phyloP scores from a whole-genome alignment of 2,329 filamentous ascomycete genomes.

The Mollisia scopiformis region DNA sequence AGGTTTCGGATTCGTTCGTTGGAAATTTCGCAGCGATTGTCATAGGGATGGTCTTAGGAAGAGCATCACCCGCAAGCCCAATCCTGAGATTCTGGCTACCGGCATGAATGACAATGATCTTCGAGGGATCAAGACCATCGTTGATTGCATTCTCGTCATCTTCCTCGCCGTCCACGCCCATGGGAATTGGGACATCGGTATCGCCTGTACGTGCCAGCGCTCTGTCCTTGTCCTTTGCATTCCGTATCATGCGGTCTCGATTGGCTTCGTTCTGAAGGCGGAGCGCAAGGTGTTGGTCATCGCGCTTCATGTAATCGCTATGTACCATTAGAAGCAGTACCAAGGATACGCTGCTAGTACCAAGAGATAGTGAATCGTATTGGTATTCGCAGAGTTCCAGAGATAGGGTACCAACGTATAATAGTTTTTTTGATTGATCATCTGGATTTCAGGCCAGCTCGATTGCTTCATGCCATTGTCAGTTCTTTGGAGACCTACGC shows the following conservation, averaged over 20 bases:
- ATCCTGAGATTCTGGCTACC: slow-evolving; percentile 95
- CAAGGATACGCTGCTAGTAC: too few species aligned
- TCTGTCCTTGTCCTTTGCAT: slow-evolving; percentile 84
- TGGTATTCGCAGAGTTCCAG: background rate
- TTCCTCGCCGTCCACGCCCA: slow-evolving; percentile 52
- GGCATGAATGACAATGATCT: slow-evolving; percentile 92
- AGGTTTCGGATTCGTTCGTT: slow-evolving; percentile 81
- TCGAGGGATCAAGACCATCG: slow-evolving; percentile 75
- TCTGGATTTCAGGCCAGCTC: slow-evolving; percentile 87
- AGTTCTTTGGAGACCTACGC: slow-evolving; percentile 84
- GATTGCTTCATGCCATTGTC: slow-evolving; percentile 98
- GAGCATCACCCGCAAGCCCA: slow-evolving; percentile 90
- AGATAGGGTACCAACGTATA: slow-evolving; percentile 73
- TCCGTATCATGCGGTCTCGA: slow-evolving; percentile 81
- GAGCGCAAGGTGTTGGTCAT: slow-evolving; percentile 91
- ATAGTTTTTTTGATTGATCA: slow-evolving; percentile 99
- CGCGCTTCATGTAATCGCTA: slow-evolving; percentile 96
- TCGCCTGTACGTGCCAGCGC: slow-evolving; percentile 76
- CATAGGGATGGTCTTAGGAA: slow-evolving; percentile 95
- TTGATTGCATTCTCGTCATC: slow-evolving; percentile 57
- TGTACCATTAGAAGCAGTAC: too few species aligned
- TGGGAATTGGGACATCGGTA: slow-evolving; percentile 64
- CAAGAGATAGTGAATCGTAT: background rate
- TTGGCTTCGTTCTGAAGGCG: slow-evolving; percentile 87
- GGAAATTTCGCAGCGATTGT: slow-evolving; percentile 80